A percentile compares a stretch with the other conserved stretches of the same genome.
Conservation (phyloP, 2,329 filamentous ascomycete species). For the Cytospora piceicola region DNA sequence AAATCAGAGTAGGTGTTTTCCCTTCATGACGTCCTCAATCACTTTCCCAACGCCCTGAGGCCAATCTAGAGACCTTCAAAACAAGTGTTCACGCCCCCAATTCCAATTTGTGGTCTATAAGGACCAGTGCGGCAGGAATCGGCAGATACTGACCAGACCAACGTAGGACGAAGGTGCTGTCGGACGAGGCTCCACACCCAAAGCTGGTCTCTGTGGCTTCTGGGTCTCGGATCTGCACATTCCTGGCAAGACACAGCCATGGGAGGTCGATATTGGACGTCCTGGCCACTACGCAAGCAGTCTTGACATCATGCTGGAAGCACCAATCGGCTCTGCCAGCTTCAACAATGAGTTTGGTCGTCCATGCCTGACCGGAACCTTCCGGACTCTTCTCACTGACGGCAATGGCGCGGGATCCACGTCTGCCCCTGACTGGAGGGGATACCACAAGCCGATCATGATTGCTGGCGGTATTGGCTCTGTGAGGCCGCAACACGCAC, state of each 20-base stretch:
- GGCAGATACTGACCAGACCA: constrained; percentile 13
- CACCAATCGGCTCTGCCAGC: constrained; percentile 88
- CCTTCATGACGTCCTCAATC: not conserved
- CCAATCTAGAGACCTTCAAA: not conserved
- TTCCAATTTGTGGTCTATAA: not conserved
- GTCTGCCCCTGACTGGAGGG: constrained; percentile 68
- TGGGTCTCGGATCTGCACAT: constrained; percentile 94
- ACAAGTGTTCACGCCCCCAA: constrained; percentile 22
- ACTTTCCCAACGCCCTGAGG: not conserved
- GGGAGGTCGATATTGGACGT: constrained; percentile 90
- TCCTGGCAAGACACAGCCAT: constrained; percentile 78
- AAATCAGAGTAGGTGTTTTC: constrained; percentile 65
- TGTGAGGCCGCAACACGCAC: constrained; percentile 85
- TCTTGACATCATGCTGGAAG: constrained; percentile 96
- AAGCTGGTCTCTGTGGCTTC: constrained; percentile 89
- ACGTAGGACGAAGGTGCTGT: constrained; percentile 84
- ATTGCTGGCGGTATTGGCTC: constrained; percentile 95
- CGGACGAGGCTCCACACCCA: constrained; percentile 87
- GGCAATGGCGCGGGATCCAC: constrained; percentile 56
- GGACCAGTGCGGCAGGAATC: not conserved
- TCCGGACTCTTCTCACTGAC: constrained; percentile 82
- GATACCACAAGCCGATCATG: constrained; percentile 99
- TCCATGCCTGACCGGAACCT: constrained; percentile 85
- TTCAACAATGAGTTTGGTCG: constrained; percentile 99
- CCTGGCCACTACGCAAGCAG: constrained; percentile 91